Conservation (phyloP, 352 stramenopile species). For the Phytophthora colocasiae region DNA sequence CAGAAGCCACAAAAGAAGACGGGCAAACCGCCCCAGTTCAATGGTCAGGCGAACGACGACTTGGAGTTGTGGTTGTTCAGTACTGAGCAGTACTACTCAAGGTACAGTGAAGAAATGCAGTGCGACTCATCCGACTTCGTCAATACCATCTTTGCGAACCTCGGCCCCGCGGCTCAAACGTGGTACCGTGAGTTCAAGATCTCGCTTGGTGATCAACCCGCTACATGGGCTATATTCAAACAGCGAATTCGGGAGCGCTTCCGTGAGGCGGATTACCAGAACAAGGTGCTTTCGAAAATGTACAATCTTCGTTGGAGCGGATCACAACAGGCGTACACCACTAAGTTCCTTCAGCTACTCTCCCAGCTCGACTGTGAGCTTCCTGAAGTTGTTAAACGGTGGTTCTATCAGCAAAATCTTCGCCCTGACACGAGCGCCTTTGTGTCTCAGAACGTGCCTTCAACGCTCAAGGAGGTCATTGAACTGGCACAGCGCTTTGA, state of each 20-base stretch:
- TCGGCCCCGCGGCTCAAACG: background rate
- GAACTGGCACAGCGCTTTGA: constrained; percentile 7
- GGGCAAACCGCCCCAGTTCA: background rate
- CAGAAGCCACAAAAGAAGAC: background rate
- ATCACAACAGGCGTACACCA: constrained; percentile 1
- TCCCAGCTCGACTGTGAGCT: constrained; percentile 4
- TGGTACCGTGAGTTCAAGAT: constrained; percentile 14
- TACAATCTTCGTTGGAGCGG: background rate
- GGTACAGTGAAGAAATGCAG: background rate
- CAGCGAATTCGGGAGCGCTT: background rate
- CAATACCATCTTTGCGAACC: background rate
- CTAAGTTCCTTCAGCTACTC: constrained; percentile 13
- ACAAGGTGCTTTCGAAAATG: constrained; percentile 1
- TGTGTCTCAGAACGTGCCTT: constrained; percentile 4
- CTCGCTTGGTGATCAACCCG: constrained; percentile 14
- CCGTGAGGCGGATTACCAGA: background rate
- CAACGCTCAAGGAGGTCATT: constrained; percentile 2
- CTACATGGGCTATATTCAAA: constrained; percentile 14
- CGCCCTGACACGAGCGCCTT: constrained; percentile 2
- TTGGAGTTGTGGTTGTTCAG: background rate
- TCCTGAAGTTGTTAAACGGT: constrained; percentile 4
- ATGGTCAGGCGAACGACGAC: background rate
- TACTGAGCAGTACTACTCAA: background rate
- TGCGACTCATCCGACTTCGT: background rate
- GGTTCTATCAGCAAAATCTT: constrained; percentile 12